Base-by-base conservation (phyloP, 345 rosid species). In the Cardamine resedifolia region DNA sequence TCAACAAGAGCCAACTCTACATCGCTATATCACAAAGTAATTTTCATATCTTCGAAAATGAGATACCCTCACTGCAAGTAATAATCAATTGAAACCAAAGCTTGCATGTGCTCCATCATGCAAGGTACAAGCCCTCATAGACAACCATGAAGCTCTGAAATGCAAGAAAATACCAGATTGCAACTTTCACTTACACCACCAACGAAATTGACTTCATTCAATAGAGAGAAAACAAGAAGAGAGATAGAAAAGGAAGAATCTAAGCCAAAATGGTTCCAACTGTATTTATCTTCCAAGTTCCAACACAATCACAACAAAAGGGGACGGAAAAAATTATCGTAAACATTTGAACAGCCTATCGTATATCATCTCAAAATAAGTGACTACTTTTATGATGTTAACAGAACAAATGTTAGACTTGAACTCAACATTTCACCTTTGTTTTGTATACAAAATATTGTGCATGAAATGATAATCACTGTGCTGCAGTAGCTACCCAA, bases 361-460 rank as follows among this genome's bases (percentile, higher is more conserved):
- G 23, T 64, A 33, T 48, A 47, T 39, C 76, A 56, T 57, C 49
- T 64, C 30, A 49, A 7, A 47, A n/a, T 15, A 19, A 5, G 33
- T 61, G 70, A 68, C 50, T 62, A 7, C 41, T 27, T 41, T 39
- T 30, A 31, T 41, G 27, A 44, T 55, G 58, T 43, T 66, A 36
- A 18, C 45, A 47, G 33, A 66, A 34, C 33, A 75, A 61, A 67
- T 43, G 38, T 16, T 36, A 56, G 48, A 56, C 53, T 15, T n/a
- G 60, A 36, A 63, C 53, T 47, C 59, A 69, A 28, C 55, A 70
- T 56, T 33, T 76, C 19, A 50, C 55, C 23, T 58, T 69, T 34
- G 36, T 26, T 47, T 57, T 48, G 48, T 70, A 70, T 76, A 56
- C 74, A 61, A 44, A 30, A 61, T 60, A 44, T 52, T 57, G 71